Conservation (phyloP, 768 basidiomycete genomes). For the Russula lepida region DNA sequence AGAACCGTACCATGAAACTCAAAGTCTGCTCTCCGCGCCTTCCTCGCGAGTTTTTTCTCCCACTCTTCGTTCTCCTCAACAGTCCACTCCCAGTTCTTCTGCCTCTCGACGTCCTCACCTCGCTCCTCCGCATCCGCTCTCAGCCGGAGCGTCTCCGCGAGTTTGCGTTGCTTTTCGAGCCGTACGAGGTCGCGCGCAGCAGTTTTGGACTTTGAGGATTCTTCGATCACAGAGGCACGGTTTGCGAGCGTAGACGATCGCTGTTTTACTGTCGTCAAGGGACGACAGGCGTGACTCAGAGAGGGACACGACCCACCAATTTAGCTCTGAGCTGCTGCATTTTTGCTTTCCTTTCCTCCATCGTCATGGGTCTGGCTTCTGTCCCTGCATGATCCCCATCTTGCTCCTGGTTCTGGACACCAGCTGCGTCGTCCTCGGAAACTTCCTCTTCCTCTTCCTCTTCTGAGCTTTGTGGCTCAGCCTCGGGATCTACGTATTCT, state of each 20-base stretch:
- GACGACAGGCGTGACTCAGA: background rate
- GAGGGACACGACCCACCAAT: conserved; percentile 2
- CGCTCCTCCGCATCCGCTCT: conserved; percentile 85
- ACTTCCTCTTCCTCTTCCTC: conserved; percentile 6
- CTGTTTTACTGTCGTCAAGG: conserved; percentile 32
- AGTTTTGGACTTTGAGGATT: conserved; percentile 68
- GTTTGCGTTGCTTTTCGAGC: conserved; percentile 81
- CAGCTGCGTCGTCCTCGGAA: background rate
- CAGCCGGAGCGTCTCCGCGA: conserved; percentile 76
- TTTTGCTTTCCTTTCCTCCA: conserved; percentile 20
- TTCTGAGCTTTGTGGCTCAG: background rate
- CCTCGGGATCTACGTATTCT: background rate
- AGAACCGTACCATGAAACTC: conserved; percentile 79
- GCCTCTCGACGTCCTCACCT: conserved; percentile 86
- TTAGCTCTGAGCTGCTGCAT: conserved; percentile 16
- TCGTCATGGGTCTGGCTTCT: conserved; percentile 4
- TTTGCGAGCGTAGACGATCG: conserved; percentile 74
- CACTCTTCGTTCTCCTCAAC: conserved; percentile 94
- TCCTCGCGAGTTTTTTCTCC: conserved; percentile 84
- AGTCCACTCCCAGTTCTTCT: conserved; percentile 92
- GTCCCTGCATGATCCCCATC: background rate
- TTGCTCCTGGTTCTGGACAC: background rate
- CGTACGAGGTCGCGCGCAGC: conserved; percentile 74
- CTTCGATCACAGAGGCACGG: conserved; percentile 76
- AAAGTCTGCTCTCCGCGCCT: conserved; percentile 77